Evolutionary conservation across 352 stramenopile species (phyloP).

Genomic region (Phytophthora pistaciae): DNA sequence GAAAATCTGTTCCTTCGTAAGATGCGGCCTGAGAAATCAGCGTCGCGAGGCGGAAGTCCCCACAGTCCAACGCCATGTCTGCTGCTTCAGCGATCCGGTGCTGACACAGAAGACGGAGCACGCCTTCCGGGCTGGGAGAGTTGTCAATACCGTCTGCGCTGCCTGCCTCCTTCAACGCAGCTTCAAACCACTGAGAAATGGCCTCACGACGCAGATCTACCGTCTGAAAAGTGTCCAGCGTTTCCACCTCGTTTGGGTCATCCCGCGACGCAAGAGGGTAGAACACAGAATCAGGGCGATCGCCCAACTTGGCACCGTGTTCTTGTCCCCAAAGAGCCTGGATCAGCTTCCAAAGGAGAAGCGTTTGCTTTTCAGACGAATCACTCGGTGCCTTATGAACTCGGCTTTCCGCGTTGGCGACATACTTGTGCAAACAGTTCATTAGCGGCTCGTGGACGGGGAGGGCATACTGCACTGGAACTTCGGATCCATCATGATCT

Average conservation of each 20-base stretch:
- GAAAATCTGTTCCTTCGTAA: conserved; percentile 64
- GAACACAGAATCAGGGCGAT: conserved; percentile 33
- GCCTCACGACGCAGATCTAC: conserved; percentile 77
- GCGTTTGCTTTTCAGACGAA: conserved; percentile 27
- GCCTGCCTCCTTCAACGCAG: conserved; percentile 38
- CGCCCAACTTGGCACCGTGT: conserved; percentile 43
- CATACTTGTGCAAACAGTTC: conserved; percentile 70
- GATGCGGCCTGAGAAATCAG: conserved; percentile 68
- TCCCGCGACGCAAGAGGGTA: conserved; percentile 68
- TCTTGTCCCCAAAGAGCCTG: conserved; percentile 85
- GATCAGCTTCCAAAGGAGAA: conserved; percentile 78
- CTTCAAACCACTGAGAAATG: conserved; percentile 83
- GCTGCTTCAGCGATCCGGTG: conserved; percentile 69
- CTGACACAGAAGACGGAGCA: conserved; percentile 59
- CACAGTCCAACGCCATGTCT: conserved; percentile 65
- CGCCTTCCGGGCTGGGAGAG: conserved; percentile 35
- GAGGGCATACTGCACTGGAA: conserved; percentile 53
- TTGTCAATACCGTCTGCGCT: conserved; percentile 11
- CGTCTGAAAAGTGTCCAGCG: conserved; percentile 70
- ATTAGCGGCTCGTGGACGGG: conserved; percentile 60
- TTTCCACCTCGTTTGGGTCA: conserved; percentile 69
- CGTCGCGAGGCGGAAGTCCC: conserved; percentile 72
- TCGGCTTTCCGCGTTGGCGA: conserved; percentile 51
- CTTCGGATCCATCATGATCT: conserved; percentile 36
- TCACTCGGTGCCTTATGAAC: conserved; percentile 14